Evolutionary conservation across 768 basidiomycete species (phyloP).

Genomic region (Phlegmacium glaucopus): DNA sequence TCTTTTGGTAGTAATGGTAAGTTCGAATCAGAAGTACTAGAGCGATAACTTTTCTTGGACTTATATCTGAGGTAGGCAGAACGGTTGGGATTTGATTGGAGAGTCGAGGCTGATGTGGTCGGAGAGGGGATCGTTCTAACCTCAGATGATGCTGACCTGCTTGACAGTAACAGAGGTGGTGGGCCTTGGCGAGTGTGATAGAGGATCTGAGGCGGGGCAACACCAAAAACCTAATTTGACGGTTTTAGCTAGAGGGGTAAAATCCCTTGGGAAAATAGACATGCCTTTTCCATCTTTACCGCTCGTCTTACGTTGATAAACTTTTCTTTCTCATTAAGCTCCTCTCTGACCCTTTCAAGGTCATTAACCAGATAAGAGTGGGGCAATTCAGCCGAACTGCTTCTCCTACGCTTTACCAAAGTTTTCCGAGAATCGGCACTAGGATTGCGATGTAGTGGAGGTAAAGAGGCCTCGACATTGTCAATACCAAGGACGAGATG

Average conservation of each 20-base stretch:
- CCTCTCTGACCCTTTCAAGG: slow-evolving; percentile 63
- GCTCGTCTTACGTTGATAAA: slow-evolving; percentile 77
- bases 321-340: slow-evolving; percentile 70
- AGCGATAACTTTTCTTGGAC: slow-evolving; percentile 43
- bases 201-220: slow-evolving; percentile 75
- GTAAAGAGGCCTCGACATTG: slow-evolving; percentile 26
- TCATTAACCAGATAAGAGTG: slow-evolving; percentile 49
- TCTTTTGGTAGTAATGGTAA: slow-evolving; percentile 42
- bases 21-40: slow-evolving; percentile 65
- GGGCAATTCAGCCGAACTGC: slow-evolving; percentile 49
- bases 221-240: slow-evolving; percentile 67
- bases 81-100: slow-evolving; percentile 44
- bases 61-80: slow-evolving; percentile 44
- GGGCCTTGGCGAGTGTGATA: slow-evolving; percentile 57
- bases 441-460: slow-evolving; percentile 13
- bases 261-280: slow-evolving; percentile 14
- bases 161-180: slow-evolving; percentile 3
- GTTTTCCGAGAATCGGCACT: slow-evolving; percentile 33
- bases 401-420: slow-evolving; percentile 49
- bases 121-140: slow-evolving; percentile 8
- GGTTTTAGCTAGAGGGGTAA: not conserved
- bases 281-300: slow-evolving; percentile 85
- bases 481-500: slow-evolving; percentile 58
- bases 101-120: slow-evolving; percentile 15
- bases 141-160: not conserved